Percentiles rank a stretch among this genome's conserved stretches.
Evolutionary conservation across 257 asterid species (phyloP).

Genomic region (Lycium ferocissimum): DNA sequence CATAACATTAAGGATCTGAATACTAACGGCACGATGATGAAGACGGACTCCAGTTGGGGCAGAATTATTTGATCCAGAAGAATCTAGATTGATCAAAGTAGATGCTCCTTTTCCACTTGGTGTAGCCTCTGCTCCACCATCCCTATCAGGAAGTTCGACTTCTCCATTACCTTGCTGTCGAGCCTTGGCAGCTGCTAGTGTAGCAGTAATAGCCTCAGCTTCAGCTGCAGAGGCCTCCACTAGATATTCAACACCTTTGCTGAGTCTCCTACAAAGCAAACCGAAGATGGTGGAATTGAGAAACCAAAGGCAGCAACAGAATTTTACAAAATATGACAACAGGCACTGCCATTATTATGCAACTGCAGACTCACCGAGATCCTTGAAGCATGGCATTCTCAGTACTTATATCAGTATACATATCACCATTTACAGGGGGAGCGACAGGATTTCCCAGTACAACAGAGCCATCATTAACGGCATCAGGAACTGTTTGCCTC

Average conservation of each 20-base stretch:
- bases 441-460: slow-evolving; percentile 95
- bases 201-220: slow-evolving; percentile 95
- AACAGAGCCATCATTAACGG: slow-evolving; percentile 78
- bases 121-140: slow-evolving; percentile 96
- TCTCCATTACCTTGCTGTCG: slow-evolving; percentile 89
- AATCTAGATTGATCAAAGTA: slow-evolving; percentile 76
- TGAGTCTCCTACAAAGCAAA: slow-evolving; percentile 61
- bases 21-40: slow-evolving; percentile 98
- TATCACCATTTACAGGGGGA: slow-evolving; percentile 89
- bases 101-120: slow-evolving; percentile 89
- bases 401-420: slow-evolving; percentile 88
- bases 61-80: slow-evolving; percentile 68
- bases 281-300: background rate
- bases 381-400: slow-evolving; percentile 87
- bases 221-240: slow-evolving; percentile 99
- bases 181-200: slow-evolving; percentile 98
- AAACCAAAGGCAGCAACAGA: background rate
- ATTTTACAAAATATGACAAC: background rate
- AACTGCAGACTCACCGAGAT: slow-evolving; percentile 61
- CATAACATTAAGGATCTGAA: slow-evolving; percentile 35
- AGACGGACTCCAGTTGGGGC: slow-evolving; percentile 92
- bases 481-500: slow-evolving; percentile 58
- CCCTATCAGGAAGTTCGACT: slow-evolving; percentile 91
- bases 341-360: background rate
- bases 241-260: slow-evolving; percentile 92